These are phyloP conservation scores for Plectranthus barbatus DNA, from an alignment of 257 asterid genomes.

Conservation along the genomic window DNA sequence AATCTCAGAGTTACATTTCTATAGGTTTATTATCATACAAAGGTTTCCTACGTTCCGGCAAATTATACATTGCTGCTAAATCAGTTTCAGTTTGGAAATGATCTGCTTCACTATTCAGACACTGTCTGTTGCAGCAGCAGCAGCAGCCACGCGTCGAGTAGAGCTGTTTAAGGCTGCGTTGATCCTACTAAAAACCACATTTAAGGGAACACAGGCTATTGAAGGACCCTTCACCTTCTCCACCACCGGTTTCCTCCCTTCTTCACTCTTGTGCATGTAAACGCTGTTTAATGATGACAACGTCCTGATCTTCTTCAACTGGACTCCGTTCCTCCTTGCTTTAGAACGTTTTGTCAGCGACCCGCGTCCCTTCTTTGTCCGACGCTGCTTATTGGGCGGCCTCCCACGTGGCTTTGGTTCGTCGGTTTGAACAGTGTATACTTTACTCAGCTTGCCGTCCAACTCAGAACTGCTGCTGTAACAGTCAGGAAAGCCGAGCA, in stretches of 20 bases:
- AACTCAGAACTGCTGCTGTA: slow-evolving; percentile 51
- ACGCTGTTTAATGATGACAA: slow-evolving; percentile 63
- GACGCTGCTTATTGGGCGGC: slow-evolving; percentile 19
- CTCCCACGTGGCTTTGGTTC: slow-evolving; percentile 19
- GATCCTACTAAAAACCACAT: slow-evolving; percentile 57
- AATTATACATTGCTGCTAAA: slow-evolving; percentile 23
- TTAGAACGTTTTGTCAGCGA: slow-evolving; percentile 21
- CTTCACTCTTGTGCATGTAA: slow-evolving; percentile 23
- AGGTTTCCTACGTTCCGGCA: slow-evolving; percentile 23
- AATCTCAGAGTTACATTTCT: slow-evolving; percentile 12
- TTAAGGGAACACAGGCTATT: slow-evolving; percentile 68
- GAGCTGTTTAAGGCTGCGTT: slow-evolving; percentile 48
- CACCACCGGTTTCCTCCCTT: slow-evolving; percentile 31
- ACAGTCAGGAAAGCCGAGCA: slow-evolving; percentile 28
- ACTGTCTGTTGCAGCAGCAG: too few species aligned
- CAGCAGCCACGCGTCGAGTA: slow-evolving; percentile 23
- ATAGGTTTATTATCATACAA: slow-evolving; percentile 32
- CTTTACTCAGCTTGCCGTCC: slow-evolving; percentile 14
- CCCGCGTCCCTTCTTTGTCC: neutral
- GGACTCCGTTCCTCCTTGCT: slow-evolving; percentile 28
- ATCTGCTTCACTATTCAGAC: too few species aligned
- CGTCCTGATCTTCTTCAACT: slow-evolving; percentile 61
- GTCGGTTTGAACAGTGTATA: slow-evolving; percentile 12
- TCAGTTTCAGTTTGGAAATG: too few species aligned
- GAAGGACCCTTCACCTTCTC: slow-evolving; percentile 55